A percentile compares a stretch with the other conserved stretches of the same genome.
These are phyloP conservation scores for Diversispora eburnea DNA, from an alignment of 192 early-diverging fungal genomes.

Conservation along the genomic window DNA sequence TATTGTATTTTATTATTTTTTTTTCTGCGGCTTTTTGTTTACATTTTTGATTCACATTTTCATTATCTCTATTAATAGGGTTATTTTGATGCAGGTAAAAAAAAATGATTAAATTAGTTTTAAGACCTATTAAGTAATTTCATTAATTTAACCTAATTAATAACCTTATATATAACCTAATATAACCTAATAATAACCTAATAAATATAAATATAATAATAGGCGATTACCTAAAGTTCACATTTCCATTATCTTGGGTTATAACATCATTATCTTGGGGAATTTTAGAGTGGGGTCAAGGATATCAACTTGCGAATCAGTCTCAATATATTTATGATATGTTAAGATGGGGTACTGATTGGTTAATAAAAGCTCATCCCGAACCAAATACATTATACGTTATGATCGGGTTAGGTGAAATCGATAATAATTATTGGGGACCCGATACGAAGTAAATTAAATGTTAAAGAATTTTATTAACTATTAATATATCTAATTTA, in stretches of 20 bases:
- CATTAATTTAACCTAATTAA: background rate
- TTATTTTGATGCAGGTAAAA: slow-evolving; percentile 41
- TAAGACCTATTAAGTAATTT: background rate
- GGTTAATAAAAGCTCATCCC: slow-evolving; percentile 58
- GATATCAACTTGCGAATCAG: slow-evolving; percentile 48
- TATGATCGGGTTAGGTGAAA: slow-evolving; percentile 40
- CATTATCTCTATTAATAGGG: slow-evolving; percentile 6
- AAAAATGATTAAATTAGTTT: background rate
- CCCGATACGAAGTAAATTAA: slow-evolving; percentile 33
- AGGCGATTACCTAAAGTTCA: slow-evolving; percentile 61
- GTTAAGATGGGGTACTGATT: slow-evolving; percentile 59
- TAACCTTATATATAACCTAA: too few relatives aligned
- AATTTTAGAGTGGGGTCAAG: slow-evolving; percentile 52
- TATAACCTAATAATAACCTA: too few relatives aligned
- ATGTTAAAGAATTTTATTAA: background rate
- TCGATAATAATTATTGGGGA: slow-evolving; percentile 61
- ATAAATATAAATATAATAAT: too few relatives aligned
- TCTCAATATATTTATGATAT: slow-evolving; percentile 43
- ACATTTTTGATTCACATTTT: background rate
- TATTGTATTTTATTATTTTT: background rate
- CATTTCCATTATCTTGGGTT: slow-evolving; percentile 50
- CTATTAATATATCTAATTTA: background rate
- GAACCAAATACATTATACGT: slow-evolving; percentile 48
- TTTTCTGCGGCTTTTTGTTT: background rate
- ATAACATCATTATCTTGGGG: slow-evolving; percentile 51